Evolutionary conservation across 495 filamentous ascomycete genomes (phyloP).

Genomic region (Penicilliopsis zonata): DNA sequence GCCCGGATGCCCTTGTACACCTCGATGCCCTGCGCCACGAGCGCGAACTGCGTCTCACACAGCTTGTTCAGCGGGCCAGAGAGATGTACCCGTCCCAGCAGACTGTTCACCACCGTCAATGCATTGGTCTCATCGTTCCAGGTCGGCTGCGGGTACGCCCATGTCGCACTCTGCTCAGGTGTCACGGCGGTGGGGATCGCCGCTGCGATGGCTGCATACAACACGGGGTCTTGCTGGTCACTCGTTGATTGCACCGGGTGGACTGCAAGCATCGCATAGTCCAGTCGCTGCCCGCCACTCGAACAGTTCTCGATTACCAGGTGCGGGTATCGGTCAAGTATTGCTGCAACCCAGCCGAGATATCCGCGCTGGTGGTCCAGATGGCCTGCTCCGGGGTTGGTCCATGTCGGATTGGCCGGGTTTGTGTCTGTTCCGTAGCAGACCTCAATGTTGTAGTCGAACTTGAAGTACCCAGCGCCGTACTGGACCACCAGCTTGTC

Average conservation of each 20-base stretch:
- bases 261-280: slow-evolving; percentile 10
- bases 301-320: slow-evolving; percentile 12
- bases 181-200: slow-evolving; percentile 11
- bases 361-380: slow-evolving; percentile 10
- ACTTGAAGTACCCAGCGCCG: slow-evolving; percentile 14
- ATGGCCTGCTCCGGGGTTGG: slow-evolving; percentile 8
- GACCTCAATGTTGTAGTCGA: slow-evolving; percentile 17
- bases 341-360: slow-evolving; percentile 6
- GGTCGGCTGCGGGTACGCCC: slow-evolving; percentile 14
- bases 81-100: slow-evolving; percentile 13
- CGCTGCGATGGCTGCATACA: slow-evolving; percentile 12
- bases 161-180: slow-evolving; percentile 13
- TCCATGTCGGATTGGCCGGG: slow-evolving; percentile 6
- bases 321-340: slow-evolving; percentile 5
- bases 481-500: slow-evolving; percentile 6
- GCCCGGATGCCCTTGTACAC: slow-evolving; percentile 6
- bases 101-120: slow-evolving; percentile 11
- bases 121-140: slow-evolving; percentile 12
- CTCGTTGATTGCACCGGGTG: slow-evolving; percentile 10
- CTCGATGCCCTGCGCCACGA: slow-evolving; percentile 10
- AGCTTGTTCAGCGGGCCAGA: slow-evolving; percentile 10
- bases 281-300: slow-evolving; percentile 11
- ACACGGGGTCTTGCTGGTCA: slow-evolving; percentile 11
- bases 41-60: slow-evolving; percentile 4
- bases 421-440: slow-evolving; percentile 10